phyloP scores from a whole-genome alignment of 176 grass and related monocot genomes.

The Bromus sterilis region DNA sequence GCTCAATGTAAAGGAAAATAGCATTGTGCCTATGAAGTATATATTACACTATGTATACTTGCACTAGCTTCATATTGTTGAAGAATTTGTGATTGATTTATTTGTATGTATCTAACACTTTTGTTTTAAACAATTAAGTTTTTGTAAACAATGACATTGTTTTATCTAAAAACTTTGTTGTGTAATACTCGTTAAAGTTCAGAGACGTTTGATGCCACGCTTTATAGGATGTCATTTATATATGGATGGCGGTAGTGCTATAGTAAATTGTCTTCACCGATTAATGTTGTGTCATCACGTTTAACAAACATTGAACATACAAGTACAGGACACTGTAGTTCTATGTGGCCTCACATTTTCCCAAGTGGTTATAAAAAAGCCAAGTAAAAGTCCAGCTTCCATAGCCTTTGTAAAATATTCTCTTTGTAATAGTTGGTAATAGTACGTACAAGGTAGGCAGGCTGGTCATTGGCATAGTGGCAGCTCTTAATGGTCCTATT shows the following conservation, averaged over 20 bases:
- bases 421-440: not conserved
- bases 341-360: not conserved
- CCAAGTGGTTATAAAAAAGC: not conserved
- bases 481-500: not conserved
- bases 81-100: not conserved
- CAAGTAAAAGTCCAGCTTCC: not conserved
- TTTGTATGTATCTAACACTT: not conserved
- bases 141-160: not conserved
- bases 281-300: not conserved
- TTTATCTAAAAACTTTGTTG: not conserved
- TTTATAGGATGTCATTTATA: not conserved
- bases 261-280: not conserved
- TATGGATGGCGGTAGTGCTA: not conserved
- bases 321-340: not conserved
- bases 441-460: not conserved
- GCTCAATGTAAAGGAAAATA: not conserved
- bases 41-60: not conserved
- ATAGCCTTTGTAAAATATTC: not conserved
- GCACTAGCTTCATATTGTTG: not conserved
- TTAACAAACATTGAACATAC: not conserved
- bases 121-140: not conserved
- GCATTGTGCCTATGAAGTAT: not conserved
- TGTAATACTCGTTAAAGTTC: not conserved
- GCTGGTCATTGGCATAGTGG: not conserved
- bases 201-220: not conserved